phyloP scores from a whole-genome alignment of 352 stramenopile species.

The Globisporangium acanthophoron region DNA sequence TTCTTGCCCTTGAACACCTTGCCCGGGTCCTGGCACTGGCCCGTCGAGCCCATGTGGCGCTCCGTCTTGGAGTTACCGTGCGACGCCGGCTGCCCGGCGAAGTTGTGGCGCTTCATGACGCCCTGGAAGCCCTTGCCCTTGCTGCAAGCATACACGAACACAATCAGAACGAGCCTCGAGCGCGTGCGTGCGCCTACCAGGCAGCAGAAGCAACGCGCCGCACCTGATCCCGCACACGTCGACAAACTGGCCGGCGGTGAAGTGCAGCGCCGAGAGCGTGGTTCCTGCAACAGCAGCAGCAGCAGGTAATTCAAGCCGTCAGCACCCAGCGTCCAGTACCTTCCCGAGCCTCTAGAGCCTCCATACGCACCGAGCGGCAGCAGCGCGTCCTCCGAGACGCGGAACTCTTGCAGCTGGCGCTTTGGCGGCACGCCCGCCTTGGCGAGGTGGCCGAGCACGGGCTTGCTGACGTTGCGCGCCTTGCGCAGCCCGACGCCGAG shows the following conservation, averaged over 20 bases:
- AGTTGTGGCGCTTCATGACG: constrained; percentile 98
- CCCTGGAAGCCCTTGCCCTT: constrained; percentile 91
- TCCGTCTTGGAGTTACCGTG: constrained; percentile 98
- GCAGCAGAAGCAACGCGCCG: background rate
- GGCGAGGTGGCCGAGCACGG: constrained; percentile 88
- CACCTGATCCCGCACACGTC: constrained; percentile 93
- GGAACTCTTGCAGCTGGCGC: constrained; percentile 94
- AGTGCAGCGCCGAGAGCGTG: constrained; percentile 95
- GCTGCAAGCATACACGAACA: constrained; percentile 11
- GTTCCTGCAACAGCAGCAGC: constrained; percentile 30
- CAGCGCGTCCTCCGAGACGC: constrained; percentile 87
- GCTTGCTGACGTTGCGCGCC: constrained; percentile 93
- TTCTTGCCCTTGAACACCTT: constrained; percentile 99
- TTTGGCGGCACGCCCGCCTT: constrained; percentile 92
- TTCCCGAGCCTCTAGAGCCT: too few species aligned
- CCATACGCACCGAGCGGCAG: constrained; percentile 60
- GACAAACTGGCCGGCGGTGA: constrained; percentile 97
- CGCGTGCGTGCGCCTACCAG: too few species aligned
- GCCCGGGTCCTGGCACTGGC: constrained; percentile 97
- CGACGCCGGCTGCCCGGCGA: constrained; percentile 93
- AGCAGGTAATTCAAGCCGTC: background rate
- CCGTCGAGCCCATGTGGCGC: constrained; percentile 94
- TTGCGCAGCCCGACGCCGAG: constrained; percentile 96
- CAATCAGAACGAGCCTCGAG: background rate
- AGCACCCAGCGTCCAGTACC: background rate